phyloP scores from a whole-genome alignment of 192 early-diverging fungal genomes.

The Backusella psychrophila region DNA sequence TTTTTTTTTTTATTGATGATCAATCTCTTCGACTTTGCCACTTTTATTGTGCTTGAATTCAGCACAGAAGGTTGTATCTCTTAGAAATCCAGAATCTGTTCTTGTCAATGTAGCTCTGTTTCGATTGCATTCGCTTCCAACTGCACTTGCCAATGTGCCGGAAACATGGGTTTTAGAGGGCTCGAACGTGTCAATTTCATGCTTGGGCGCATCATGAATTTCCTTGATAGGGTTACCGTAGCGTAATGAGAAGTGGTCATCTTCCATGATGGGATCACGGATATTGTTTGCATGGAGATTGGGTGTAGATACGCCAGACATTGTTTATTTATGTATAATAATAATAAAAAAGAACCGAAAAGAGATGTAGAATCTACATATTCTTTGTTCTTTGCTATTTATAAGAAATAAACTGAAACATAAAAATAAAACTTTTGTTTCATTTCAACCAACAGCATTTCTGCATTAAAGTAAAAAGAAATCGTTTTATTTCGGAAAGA shows the following conservation, averaged over 20 bases:
- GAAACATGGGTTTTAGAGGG: constrained; percentile 18
- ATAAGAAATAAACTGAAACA: not conserved
- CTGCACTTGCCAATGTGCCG: not conserved
- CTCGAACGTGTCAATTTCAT: not conserved
- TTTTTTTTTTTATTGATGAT: constrained; percentile 4
- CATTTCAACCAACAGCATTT: not conserved
- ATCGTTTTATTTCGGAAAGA: not conserved
- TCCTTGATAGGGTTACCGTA: constrained; percentile 25
- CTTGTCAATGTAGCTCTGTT: not conserved
- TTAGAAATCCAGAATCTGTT: not conserved
- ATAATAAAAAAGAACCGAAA: not conserved
- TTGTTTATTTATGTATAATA: not conserved
- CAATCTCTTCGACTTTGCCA: constrained; percentile 11
- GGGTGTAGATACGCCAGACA: not conserved
- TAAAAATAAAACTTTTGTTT: not conserved
- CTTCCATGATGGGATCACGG: constrained; percentile 25
- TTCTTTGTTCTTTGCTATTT: not conserved
- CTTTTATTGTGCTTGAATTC: constrained; percentile 19
- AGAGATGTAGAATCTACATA: not conserved
- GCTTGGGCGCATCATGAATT: constrained; percentile 16
- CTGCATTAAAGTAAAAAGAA: not conserved
- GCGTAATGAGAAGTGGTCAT: constrained; percentile 22
- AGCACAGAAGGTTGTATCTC: constrained; percentile 1
- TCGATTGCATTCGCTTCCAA: not conserved
- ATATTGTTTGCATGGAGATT: not conserved